Percentiles rank a stretch among this genome's conserved stretches.
Conservation (phyloP, 2,329 filamentous ascomycete species). For the Huntiella savannae region DNA sequence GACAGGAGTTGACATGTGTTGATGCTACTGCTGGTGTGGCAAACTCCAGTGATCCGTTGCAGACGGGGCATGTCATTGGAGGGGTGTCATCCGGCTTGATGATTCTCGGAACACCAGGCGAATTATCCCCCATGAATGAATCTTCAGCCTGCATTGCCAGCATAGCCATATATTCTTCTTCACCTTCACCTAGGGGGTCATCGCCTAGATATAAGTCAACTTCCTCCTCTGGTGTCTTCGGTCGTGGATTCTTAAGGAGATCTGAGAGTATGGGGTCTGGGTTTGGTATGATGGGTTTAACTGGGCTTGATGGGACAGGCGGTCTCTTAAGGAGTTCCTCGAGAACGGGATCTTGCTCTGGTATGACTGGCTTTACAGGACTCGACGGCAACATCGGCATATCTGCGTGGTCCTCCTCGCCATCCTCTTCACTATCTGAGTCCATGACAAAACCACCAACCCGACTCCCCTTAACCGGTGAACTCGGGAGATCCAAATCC, state of each 20-base stretch:
- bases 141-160: constrained; percentile 50
- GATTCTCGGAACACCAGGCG: no score
- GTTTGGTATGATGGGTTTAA: neutral
- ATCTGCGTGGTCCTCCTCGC: constrained; percentile 8
- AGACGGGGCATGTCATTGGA: constrained; percentile 4
- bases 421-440: constrained; percentile 36
- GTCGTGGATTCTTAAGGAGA: neutral
- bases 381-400: constrained; percentile 13
- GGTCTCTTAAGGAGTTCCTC: constrained; percentile 7
- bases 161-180: constrained; percentile 46
- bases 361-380: constrained; percentile 16
- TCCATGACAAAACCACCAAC: constrained; percentile 41
- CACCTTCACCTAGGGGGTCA: constrained; percentile 24
- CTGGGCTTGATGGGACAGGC: neutral
- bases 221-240: constrained; percentile 16
- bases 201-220: constrained; percentile 36
- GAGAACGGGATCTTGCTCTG: constrained; percentile 14
- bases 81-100: no score
- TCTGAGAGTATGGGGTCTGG: neutral
- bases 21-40: constrained; percentile 42
- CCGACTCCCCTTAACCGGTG: constrained; percentile 10
- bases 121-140: no score
- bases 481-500: constrained; percentile 12
- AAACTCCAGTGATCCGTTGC: constrained; percentile 7
- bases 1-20: constrained; percentile 77